Evolutionary conservation across 1,284 basidiomycete species (phyloP).

Genomic region (Coriolopsis trogii): DNA sequence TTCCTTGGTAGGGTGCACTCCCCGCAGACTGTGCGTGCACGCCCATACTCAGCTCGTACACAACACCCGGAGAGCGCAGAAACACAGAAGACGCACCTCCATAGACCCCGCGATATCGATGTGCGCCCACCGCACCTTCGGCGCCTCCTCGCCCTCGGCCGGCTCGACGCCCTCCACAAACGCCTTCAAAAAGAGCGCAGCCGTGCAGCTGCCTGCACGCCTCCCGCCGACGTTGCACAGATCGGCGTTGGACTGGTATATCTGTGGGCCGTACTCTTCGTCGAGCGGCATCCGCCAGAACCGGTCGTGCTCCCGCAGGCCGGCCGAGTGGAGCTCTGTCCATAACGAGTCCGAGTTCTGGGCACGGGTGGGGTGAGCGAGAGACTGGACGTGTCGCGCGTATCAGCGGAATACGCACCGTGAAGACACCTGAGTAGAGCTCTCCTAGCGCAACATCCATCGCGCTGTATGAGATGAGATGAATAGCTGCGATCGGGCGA

Average conservation of each 20-base stretch:
- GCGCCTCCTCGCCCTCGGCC: slow-evolving; percentile 46
- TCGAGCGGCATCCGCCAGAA: slow-evolving; percentile 88
- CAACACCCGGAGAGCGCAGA: not conserved
- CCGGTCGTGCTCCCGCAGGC: slow-evolving; percentile 75
- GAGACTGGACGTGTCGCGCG: not conserved
- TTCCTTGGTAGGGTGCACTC: slow-evolving; percentile 66
- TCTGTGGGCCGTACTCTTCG: slow-evolving; percentile 80
- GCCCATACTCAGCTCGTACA: not conserved
- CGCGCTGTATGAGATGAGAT: slow-evolving; percentile 49
- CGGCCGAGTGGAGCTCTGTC: slow-evolving; percentile 71
- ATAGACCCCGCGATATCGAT: slow-evolving; percentile 86
- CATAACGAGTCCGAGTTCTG: slow-evolving; percentile 77
- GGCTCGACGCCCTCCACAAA: slow-evolving; percentile 77
- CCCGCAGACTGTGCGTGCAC: slow-evolving; percentile 47
- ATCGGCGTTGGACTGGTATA: slow-evolving; percentile 79
- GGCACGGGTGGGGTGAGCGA: not conserved
- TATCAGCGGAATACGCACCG: slow-evolving; percentile 45
- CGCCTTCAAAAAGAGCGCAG: slow-evolving; percentile 85
- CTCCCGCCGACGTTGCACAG: slow-evolving; percentile 81
- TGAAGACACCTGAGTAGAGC: slow-evolving; percentile 79
- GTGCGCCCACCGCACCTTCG: slow-evolving; percentile 75
- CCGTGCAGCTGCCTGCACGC: slow-evolving; percentile 79
- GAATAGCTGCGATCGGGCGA: too few relatives aligned
- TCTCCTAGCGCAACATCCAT: slow-evolving; percentile 76
- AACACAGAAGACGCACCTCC: slow-evolving; percentile 66